Conservation (phyloP, 805 yeast species). For the Ogataea methylovora region DNA sequence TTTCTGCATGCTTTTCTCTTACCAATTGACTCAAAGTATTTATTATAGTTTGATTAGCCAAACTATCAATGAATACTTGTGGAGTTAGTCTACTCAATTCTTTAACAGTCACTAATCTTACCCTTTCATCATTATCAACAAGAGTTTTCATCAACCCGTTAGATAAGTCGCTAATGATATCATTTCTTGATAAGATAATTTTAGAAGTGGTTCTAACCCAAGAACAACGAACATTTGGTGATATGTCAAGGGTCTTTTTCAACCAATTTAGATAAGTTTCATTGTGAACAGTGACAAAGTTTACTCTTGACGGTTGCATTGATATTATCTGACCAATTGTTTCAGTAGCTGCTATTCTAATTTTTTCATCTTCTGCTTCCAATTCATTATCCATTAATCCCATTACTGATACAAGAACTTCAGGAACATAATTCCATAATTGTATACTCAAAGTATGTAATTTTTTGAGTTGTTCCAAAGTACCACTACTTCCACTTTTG, state of each 20-base stretch:
- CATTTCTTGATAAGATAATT: conserved; percentile 37
- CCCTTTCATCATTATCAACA: conserved; percentile 68
- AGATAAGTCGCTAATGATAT: conserved; percentile 41
- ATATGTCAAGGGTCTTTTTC: conserved; percentile 64
- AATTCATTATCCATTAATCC: conserved; percentile 77
- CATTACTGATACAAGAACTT: conserved; percentile 61
- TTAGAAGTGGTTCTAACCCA: conserved; percentile 61
- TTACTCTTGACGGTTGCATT: conserved; percentile 38
- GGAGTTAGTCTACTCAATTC: conserved; percentile 42
- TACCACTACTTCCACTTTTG: conserved; percentile 4
- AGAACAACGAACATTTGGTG: conserved; percentile 51
- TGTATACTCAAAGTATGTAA: conserved; percentile 57
- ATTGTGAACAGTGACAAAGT: conserved; percentile 50
- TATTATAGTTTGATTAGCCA: conserved; percentile 42
- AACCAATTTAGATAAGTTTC: conserved; percentile 67
- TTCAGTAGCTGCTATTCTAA: conserved; percentile 63
- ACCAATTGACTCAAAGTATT: conserved; percentile 52
- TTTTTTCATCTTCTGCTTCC: conserved; percentile 56
- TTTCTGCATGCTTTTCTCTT: conserved; percentile 62
- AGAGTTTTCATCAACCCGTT: conserved; percentile 61
- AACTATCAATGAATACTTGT: conserved; percentile 35
- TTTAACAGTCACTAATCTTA: conserved; percentile 54
- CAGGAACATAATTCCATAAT: conserved; percentile 76
- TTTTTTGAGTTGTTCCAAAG: conserved; percentile 40
- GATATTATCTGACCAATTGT: conserved; percentile 64